Evolutionary conservation across 352 stramenopile genomes (phyloP).

Genomic region (Phytophthora colocasiae): DNA sequence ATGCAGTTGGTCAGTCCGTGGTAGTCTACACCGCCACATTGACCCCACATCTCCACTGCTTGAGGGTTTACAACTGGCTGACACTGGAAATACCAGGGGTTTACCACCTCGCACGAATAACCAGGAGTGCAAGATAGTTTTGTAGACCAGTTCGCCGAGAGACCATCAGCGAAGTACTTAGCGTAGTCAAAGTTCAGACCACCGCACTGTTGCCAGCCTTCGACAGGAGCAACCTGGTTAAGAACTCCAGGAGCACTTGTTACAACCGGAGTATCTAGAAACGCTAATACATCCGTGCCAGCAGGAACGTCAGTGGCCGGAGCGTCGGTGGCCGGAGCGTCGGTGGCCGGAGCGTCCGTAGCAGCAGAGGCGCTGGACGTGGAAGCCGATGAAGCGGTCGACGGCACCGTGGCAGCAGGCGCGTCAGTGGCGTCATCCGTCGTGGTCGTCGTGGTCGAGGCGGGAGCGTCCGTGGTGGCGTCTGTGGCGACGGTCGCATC

Average conservation of each 20-base stretch:
- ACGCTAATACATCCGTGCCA: not conserved
- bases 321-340: no score
- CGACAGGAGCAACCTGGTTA: not conserved
- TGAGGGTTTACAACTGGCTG: conserved; percentile 16
- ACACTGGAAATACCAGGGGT: conserved; percentile 50
- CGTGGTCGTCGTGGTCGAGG: no score
- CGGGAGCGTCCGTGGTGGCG: no score
- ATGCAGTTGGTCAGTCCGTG: conserved; percentile 25
- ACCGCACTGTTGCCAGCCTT: conserved; percentile 41
- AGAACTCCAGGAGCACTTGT: no score
- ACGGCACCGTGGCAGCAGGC: no score
- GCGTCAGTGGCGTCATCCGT: not conserved
- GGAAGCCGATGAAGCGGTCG: no score
- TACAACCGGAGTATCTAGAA: no score
- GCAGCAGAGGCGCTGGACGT: no score
- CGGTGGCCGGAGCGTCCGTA: no score
- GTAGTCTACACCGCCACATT: conserved; percentile 29
- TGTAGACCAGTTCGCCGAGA: conserved; percentile 17
- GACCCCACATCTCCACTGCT: conserved; percentile 34
- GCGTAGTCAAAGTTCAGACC: conserved; percentile 40
- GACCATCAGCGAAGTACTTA: conserved; percentile 22
- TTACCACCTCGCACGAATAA: conserved; percentile 43
- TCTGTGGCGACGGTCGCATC: no score
- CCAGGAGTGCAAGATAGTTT: conserved; percentile 33
- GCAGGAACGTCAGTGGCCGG: no score